Base-by-base conservation (phyloP, 1,284 basidiomycete species). In the Boletus austroedulis region DNA sequence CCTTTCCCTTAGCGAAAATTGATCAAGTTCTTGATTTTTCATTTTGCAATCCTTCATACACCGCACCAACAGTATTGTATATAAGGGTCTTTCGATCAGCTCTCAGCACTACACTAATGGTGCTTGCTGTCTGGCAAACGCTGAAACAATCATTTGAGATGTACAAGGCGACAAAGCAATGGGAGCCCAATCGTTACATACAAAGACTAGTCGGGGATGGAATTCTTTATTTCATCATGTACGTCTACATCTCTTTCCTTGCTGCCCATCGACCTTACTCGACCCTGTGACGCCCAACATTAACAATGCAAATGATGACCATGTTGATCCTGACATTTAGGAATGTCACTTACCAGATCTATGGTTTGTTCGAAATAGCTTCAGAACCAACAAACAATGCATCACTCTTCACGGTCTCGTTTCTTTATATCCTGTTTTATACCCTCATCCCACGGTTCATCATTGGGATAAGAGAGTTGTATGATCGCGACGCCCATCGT, bases 401-500 rank as follows among this genome's bases (percentile, higher is more conserved):
- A 11, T 21, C 40, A 12, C 11, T 41, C 40, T 21, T 23, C 34
- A 34, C 31, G 32, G 0, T 0, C 1, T 6, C 2, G 1, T 12
- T 62, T 17, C 14, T 14, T 14, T 15, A 4, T 21, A 23, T 36
- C 12, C 0, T 19, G 3, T 31, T 47, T 7, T 29, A 5, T 14
- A 8, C 19, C 21, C 28, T 32, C n/a, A n/a, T 54, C 14, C 57
- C 60, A 24, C 50, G 57, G 19, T 45, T 61, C 26, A 31, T 63
- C 29, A 50, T 63, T n/a, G 5, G 29, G 31, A 17, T 63, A 28
- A 57, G 57, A n/a, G 50, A 60, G 14, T 40, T 55, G 3, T 63
- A 61, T n/a, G 46, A 55, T 6, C 31, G 21, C 1, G 61, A 54
- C n/a, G 1, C 15, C 11, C 34, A 11, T 45, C 5, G 17, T 4